Base-by-base conservation (phyloP, 768 basidiomycete species). In the Termitomyces sp. region DNA sequence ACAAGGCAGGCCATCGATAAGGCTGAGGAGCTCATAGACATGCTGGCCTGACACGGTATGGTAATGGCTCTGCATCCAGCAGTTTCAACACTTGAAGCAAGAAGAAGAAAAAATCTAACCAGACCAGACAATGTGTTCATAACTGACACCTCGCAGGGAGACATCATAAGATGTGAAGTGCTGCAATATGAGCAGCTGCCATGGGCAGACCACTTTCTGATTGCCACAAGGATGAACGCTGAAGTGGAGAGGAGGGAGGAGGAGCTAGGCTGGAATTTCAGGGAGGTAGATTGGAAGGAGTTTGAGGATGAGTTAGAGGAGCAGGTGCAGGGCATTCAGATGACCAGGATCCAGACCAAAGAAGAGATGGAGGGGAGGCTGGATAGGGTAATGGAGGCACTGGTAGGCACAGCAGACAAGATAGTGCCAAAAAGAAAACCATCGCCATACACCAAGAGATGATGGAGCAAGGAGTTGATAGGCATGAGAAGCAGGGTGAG, bases 21-120 rank as follows among this genome's bases (percentile, higher is more conserved):
- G 0, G 60, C 66, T 0, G 7, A 59, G 17, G 41, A 14, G 12
- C 59, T 69, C 2, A 45, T 69, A 9, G 38, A 63, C 4, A 21
- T 59, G 6, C 2, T 66, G 0, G 53, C 57, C 0, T 2, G 12
- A 3, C 54, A 54, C 37, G 8, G 34, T 0, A 47, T 58, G 51
- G 40, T 23, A 7, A 54, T 58, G 57, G 21, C 46, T 16, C 38
- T 58, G 12, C 2, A 11, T 2, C 57, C 27, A 2, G 40, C 17
- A 35, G n/a, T 44, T 6, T 31, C 41, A 10, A 57, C 31, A 2
- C 41, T 57, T 2, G 6, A 34, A 10, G 47, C 47, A 1, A 47
- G 19, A n/a, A 8, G 16, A 2, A 38, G 46, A 2, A 48, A 43
- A 21, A 56, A 56, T n/a, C 19, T 41, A 14, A 57, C 56, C 1